Evolutionary conservation across 1,284 basidiomycete genomes (phyloP).

Genomic region (Boletellus deceptivus): DNA sequence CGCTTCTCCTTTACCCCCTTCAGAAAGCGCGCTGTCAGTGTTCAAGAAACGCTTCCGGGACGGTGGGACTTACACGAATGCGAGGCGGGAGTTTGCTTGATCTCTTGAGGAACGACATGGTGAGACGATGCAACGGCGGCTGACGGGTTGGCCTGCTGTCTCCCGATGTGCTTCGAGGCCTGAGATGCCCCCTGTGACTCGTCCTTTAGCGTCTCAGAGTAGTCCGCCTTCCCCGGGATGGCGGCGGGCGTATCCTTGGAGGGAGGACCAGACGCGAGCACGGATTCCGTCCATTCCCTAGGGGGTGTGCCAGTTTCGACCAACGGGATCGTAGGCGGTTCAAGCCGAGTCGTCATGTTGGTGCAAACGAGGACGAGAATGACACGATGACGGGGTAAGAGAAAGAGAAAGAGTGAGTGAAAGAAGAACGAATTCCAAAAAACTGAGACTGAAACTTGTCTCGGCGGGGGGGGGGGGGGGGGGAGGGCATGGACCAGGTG

Average conservation of each 20-base stretch:
- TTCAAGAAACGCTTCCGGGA: not conserved
- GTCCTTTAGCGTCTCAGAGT: not conserved
- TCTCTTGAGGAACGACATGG: not conserved
- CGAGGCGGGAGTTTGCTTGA: slow-evolving; percentile 5
- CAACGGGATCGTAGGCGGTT: slow-evolving; percentile 17
- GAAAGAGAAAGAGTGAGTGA: not conserved
- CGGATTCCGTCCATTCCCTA: slow-evolving; percentile 19
- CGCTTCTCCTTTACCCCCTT: not conserved
- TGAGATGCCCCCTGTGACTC: not conserved
- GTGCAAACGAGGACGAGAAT: not conserved
- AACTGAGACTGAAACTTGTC: not conserved
- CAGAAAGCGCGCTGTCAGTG: slow-evolving; percentile 2
- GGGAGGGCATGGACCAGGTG: slow-evolving; percentile 18
- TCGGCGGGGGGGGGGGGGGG: not conserved
- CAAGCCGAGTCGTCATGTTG: slow-evolving; percentile 12
- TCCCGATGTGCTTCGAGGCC: not conserved
- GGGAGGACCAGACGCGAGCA: slow-evolving; percentile 13
- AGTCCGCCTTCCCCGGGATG: not conserved
- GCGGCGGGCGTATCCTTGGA: slow-evolving; percentile 8
- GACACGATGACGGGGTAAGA: not conserved
- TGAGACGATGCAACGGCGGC: too few species aligned
- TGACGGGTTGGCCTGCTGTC: not conserved
- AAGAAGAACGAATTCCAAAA: too few species aligned
- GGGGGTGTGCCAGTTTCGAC: slow-evolving; percentile 21
- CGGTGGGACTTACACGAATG: slow-evolving; percentile 12